Conservation (phyloP, 331 rosid species). For the Pyracantha coccinea region DNA sequence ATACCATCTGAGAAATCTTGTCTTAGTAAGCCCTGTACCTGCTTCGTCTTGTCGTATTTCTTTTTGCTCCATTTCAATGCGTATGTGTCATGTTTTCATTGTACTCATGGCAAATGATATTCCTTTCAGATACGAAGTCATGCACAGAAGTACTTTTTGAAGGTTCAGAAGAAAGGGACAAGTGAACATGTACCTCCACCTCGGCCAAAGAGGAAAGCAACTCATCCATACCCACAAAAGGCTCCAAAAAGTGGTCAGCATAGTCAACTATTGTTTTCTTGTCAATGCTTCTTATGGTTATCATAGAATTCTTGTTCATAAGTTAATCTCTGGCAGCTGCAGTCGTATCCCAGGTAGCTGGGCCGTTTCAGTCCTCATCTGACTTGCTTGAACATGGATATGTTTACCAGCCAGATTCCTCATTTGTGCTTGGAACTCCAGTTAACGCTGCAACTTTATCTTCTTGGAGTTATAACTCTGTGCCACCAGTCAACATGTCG, state of each 20-base stretch:
- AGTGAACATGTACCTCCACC: conserved; percentile 97
- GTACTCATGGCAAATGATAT: background rate
- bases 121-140: conserved; percentile 83
- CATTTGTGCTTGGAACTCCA: conserved; percentile 55
- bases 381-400: conserved; percentile 42
- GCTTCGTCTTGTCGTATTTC: background rate
- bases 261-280: background rate
- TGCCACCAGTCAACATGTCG: conserved; percentile 33
- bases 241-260: conserved; percentile 68
- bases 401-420: conserved; percentile 48
- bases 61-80: background rate
- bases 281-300: background rate
- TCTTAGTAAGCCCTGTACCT: background rate
- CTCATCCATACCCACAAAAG: conserved; percentile 95
- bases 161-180: conserved; percentile 85
- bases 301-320: conserved; percentile 5
- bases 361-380: conserved; percentile 49
- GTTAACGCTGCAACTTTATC: conserved; percentile 40
- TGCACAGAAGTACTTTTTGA: conserved; percentile 89
- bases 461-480: conserved; percentile 54
- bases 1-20: background rate
- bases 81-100: background rate
- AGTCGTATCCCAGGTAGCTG: conserved; percentile 31
- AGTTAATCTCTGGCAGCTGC: conserved; percentile 35
- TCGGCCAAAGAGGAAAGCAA: conserved; percentile 88